These are phyloP conservation scores for Biscutella auriculata DNA, from an alignment of 441 rosid genomes.

Conservation along the genomic window DNA sequence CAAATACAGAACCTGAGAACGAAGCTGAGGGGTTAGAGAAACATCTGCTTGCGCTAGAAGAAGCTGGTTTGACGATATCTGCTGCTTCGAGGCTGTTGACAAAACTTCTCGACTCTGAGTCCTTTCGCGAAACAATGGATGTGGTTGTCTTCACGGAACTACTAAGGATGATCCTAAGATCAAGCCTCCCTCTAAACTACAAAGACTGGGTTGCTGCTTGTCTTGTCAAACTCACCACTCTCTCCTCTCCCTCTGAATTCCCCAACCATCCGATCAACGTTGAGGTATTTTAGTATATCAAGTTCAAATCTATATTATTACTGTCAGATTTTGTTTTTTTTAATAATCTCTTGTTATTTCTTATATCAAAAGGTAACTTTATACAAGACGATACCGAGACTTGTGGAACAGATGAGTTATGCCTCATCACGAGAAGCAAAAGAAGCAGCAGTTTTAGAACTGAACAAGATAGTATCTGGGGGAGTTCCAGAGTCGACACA, in stretches of 20 bases:
- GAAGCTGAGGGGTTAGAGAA: constrained; percentile 45
- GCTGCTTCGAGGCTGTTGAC: constrained; percentile 61
- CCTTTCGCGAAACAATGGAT: constrained; percentile 33
- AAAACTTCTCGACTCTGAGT: constrained; percentile 53
- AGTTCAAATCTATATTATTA: too few species aligned
- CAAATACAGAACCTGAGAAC: constrained; percentile 37
- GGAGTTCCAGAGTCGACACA: constrained; percentile 48
- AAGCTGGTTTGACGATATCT: constrained; percentile 53
- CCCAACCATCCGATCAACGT: constrained; percentile 39
- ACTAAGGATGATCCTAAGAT: constrained; percentile 52
- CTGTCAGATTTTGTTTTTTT: too few species aligned
- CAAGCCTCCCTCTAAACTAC: constrained; percentile 51
- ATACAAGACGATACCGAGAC: constrained; percentile 65
- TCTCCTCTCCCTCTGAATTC: constrained; percentile 22
- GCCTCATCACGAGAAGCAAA: constrained; percentile 37
- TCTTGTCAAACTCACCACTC: constrained; percentile 50
- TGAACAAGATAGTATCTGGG: constrained; percentile 53
- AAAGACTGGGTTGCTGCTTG: constrained; percentile 78
- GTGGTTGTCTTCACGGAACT: constrained; percentile 24
- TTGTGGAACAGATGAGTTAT: constrained; percentile 47
- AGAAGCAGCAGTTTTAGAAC: constrained; percentile 70
- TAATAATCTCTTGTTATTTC: neutral
- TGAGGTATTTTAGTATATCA: constrained; percentile 26
- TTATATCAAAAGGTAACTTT: constrained; percentile 32
- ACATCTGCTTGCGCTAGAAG: constrained; percentile 54